Conservation (phyloP, 1,284 basidiomycete species). For the Phellinidium pouzarii region DNA sequence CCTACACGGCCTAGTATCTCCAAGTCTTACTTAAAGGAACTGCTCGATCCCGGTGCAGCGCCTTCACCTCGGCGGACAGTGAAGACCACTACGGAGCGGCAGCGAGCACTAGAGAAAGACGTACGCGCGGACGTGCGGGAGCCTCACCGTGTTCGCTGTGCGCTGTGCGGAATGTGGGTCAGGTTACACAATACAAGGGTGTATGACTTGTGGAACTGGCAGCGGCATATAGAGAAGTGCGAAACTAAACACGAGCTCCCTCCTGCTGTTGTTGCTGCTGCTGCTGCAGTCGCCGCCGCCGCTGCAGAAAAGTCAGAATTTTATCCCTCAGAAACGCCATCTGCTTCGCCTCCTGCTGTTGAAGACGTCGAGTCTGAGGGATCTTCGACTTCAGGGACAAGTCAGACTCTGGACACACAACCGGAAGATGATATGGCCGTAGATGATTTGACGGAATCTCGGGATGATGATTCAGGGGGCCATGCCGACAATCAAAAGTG, state of each 20-base stretch:
- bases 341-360: background rate
- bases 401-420: background rate
- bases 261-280: background rate
- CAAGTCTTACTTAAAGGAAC: background rate
- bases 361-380: background rate
- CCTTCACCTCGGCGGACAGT: background rate
- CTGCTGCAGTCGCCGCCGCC: background rate
- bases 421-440: background rate
- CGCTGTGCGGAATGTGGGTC: constrained; percentile 13
- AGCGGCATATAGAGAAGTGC: constrained; percentile 16
- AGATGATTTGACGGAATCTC: background rate
- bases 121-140: constrained; percentile 1
- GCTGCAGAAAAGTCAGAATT: background rate
- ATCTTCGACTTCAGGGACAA: background rate
- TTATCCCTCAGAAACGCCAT: too few relatives aligned
- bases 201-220: constrained; percentile 18
- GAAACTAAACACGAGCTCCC: background rate
- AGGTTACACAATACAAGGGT: constrained; percentile 13
- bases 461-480: background rate
- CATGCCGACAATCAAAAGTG: background rate
- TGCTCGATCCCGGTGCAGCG: background rate
- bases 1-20: too few relatives aligned
- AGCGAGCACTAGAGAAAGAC: constrained; percentile 4
- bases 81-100: constrained; percentile 8
- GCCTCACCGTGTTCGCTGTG: constrained; percentile 13